Conservation (phyloP, 179 eudicot genomes). For the Silene noctiflora region DNA sequence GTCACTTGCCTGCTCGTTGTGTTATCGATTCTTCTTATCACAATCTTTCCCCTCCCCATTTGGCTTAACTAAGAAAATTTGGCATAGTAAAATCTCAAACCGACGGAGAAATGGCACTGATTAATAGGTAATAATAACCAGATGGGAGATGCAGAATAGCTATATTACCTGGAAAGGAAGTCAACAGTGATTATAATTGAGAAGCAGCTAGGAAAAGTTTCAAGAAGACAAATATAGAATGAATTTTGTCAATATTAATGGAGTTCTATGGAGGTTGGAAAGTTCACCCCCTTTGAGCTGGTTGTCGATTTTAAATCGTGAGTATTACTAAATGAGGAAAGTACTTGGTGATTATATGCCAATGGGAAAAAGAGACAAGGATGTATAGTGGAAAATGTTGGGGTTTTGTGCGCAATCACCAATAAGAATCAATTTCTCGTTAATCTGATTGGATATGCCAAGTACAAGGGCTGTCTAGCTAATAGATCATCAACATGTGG, state of each 20-base stretch:
- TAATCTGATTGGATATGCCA: constrained; percentile 26
- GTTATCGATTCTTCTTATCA: constrained; percentile 37
- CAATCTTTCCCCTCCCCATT: constrained; percentile 43
- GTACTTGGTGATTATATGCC: constrained; percentile 24
- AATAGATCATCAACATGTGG: constrained; percentile 39
- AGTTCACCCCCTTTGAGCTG: constrained; percentile 20
- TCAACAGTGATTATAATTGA: not conserved
- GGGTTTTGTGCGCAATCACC: constrained; percentile 27
- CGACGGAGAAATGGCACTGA: not conserved
- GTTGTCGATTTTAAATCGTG: constrained; percentile 30
- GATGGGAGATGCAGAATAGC: not conserved
- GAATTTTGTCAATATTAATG: constrained; percentile 9
- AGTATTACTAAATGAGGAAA: constrained; percentile 31
- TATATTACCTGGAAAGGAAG: not conserved
- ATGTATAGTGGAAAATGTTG: constrained; percentile 23
- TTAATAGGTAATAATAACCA: not conserved
- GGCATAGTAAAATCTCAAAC: not conserved
- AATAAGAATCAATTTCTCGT: constrained; percentile 23
- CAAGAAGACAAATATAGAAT: constrained; percentile 23
- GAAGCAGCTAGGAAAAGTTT: not conserved
- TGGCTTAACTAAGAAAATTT: not conserved
- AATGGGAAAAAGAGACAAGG: constrained; percentile 12
- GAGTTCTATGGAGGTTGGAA: constrained; percentile 20
- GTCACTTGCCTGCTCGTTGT: constrained; percentile 38
- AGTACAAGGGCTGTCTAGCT: constrained; percentile 30